Conservation (phyloP, 2,329 filamentous ascomycete species). For the Alternaria burnsii region DNA sequence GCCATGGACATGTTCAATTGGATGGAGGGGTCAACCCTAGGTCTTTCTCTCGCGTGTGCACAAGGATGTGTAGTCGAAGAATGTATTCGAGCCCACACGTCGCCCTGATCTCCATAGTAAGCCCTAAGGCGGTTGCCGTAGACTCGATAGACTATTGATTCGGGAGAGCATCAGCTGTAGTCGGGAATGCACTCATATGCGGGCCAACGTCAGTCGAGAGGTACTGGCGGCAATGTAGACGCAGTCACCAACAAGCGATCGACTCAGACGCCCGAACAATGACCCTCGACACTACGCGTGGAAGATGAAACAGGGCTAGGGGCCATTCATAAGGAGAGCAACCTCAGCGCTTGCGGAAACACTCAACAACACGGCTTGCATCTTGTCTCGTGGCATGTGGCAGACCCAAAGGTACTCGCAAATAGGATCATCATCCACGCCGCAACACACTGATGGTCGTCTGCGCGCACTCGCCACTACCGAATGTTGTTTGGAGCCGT, state of each 20-base stretch:
- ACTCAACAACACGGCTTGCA: conserved; percentile 15
- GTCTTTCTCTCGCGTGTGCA: conserved; percentile 33
- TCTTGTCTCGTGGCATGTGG: conserved; percentile 21
- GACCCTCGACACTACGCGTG: conserved; percentile 33
- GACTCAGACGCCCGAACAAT: conserved; percentile 36
- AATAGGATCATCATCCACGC: conserved; percentile 19
- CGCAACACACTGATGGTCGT: conserved; percentile 20
- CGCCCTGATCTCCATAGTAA: neutral
- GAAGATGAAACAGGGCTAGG: conserved; percentile 41
- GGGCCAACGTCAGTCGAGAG: conserved; percentile 13
- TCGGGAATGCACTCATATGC: conserved; percentile 5
- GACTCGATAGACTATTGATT: neutral
- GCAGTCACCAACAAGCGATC: conserved; percentile 22
- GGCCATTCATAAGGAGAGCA: conserved; percentile 34
- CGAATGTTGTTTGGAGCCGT: neutral
- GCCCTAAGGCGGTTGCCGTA: neutral
- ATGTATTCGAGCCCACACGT: neutral
- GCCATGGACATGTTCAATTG: conserved; percentile 18
- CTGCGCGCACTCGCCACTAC: conserved; percentile 14
- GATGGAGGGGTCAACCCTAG: conserved; percentile 13
- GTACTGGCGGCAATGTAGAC: conserved; percentile 20
- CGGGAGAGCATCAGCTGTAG: conserved; percentile 3
- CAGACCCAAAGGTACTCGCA: neutral
- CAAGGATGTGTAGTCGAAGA: conserved; percentile 25
- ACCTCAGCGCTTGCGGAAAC: conserved; percentile 42